A percentile compares a stretch with the other conserved stretches of the same genome.
phyloP scores from a whole-genome alignment of 2,329 filamentous ascomycete species.

The Fusarium agapanthi region DNA sequence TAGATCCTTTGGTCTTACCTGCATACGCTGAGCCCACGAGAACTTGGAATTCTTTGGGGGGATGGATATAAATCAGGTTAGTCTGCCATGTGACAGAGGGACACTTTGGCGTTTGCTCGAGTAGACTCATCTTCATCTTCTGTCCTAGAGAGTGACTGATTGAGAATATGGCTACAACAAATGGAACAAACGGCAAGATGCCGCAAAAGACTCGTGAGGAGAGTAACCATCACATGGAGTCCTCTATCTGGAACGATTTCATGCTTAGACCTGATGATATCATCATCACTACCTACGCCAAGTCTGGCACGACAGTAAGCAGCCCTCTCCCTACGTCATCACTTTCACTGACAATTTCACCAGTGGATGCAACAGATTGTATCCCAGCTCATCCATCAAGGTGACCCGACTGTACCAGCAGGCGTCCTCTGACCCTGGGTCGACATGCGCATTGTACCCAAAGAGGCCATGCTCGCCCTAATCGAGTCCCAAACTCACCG shows the following conservation, averaged over 20 bases:
- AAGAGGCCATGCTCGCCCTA: not conserved
- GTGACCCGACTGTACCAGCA: not conserved
- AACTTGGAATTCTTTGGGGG: not conserved
- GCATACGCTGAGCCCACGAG: too few species aligned
- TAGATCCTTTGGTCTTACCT: not conserved
- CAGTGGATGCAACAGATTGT: slow-evolving; percentile 20
- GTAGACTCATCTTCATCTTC: too few species aligned
- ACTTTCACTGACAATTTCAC: too few species aligned
- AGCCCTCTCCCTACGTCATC: accelerated
- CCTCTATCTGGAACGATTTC: slow-evolving; percentile 2
- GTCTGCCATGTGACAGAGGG: too few species aligned
- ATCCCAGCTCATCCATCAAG: not conserved
- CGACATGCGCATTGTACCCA: not conserved
- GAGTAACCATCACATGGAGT: slow-evolving; percentile 16
- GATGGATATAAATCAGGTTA: too few species aligned
- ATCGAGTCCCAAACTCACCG: not conserved
- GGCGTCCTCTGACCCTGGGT: slow-evolving; percentile 5
- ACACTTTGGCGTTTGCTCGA: accelerated
- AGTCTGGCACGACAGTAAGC: slow-evolving; percentile 13
- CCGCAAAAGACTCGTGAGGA: slow-evolving; percentile 15
- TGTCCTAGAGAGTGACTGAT: too few species aligned
- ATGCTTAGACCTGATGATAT: slow-evolving; percentile 16
- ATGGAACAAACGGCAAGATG: not conserved
- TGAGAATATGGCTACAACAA: not conserved
- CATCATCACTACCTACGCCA: slow-evolving; percentile 3